These are phyloP conservation scores for Lachancea quebecensis DNA, from an alignment of 805 yeast genomes.

Conservation along the genomic window DNA sequence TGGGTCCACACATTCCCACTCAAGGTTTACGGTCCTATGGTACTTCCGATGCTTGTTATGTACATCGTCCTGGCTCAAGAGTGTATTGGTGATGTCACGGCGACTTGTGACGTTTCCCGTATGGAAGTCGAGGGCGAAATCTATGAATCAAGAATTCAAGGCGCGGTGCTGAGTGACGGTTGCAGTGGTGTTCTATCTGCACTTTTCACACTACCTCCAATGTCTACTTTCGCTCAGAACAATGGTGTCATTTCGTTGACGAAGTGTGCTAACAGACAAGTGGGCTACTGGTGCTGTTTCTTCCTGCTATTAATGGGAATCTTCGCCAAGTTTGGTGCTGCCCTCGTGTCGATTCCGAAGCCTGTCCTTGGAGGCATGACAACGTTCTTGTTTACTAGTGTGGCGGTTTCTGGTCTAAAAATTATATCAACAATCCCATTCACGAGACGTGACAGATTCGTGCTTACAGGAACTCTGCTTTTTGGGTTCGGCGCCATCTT, in stretches of 20 bases:
- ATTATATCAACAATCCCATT: constrained; percentile 48
- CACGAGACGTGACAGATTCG: constrained; percentile 68
- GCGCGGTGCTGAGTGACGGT: constrained; percentile 89
- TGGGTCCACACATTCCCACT: constrained; percentile 85
- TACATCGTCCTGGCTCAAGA: constrained; percentile 83
- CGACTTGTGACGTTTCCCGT: constrained; percentile 87
- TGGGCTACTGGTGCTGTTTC: constrained; percentile 75
- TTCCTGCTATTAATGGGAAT: constrained; percentile 81
- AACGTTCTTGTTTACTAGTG: constrained; percentile 66
- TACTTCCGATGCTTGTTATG: constrained; percentile 78
- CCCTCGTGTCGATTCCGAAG: constrained; percentile 75
- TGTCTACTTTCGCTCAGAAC: constrained; percentile 90
- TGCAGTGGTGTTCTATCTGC: constrained; percentile 71
- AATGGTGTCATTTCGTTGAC: constrained; percentile 92
- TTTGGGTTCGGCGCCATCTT: constrained; percentile 64
- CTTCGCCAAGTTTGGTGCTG: constrained; percentile 81
- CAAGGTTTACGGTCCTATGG: constrained; percentile 74
- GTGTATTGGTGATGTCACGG: constrained; percentile 91
- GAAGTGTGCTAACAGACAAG: constrained; percentile 79
- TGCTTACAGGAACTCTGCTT: constrained; percentile 55
- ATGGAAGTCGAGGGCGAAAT: constrained; percentile 73
- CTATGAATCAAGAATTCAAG: constrained; percentile 83
- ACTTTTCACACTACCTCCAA: constrained; percentile 77
- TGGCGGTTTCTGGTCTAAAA: constrained; percentile 66
- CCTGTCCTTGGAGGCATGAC: constrained; percentile 87